phyloP scores from a whole-genome alignment of 2,329 filamentous ascomycete genomes.

The Botryotinia globosa region DNA sequence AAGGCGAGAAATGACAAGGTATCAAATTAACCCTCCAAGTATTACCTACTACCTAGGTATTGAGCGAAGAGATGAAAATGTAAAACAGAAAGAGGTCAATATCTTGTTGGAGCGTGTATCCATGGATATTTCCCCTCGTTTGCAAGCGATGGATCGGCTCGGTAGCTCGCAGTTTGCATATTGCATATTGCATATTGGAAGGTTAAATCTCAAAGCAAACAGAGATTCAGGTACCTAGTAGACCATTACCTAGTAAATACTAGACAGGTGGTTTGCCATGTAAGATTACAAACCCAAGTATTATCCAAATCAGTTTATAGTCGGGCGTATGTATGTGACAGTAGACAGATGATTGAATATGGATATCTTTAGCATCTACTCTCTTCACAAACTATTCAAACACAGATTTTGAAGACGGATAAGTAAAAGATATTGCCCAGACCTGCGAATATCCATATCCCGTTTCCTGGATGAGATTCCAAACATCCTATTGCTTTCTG shows the following conservation, averaged over 20 bases:
- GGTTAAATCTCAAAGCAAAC: background rate
- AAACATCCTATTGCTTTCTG: background rate
- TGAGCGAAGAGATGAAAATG: background rate
- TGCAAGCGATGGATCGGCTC: background rate
- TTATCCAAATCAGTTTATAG: background rate
- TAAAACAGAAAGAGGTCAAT: background rate
- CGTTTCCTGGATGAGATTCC: background rate
- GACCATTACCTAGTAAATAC: background rate
- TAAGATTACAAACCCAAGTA: accelerated
- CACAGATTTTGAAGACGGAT: no score
- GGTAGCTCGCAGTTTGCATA: background rate
- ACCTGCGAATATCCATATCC: background rate
- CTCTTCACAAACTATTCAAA: background rate
- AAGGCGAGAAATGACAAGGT: background rate
- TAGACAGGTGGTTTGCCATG: background rate
- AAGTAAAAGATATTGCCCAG: background rate
- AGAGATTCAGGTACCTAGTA: background rate
- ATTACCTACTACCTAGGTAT: background rate
- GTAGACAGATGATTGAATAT: background rate
- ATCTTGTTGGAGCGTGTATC: background rate
- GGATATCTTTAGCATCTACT: background rate
- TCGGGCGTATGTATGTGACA: no score
- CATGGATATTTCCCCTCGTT: background rate
- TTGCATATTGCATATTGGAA: background rate
- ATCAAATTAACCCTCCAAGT: no score